Conservation (phyloP, 805 yeast genomes). For the Ogataea salicorniae region DNA sequence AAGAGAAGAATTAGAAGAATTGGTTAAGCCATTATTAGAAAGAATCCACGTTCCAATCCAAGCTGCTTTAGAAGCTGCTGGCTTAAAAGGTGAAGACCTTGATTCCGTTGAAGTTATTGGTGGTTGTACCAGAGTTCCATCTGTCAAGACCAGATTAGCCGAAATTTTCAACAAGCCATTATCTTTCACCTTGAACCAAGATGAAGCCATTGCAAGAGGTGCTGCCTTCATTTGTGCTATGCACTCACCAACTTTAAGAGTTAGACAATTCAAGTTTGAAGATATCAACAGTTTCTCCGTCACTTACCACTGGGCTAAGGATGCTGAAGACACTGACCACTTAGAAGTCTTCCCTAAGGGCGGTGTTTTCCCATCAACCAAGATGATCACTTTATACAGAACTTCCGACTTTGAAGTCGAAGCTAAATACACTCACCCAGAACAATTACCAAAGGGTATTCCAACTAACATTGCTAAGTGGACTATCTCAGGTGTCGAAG, state of each 20-base stretch:
- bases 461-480: constrained; percentile 71
- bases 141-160: constrained; percentile 74
- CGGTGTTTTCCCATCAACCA: constrained; percentile 89
- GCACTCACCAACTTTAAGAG: constrained; percentile 98
- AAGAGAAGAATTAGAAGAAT: constrained; percentile 91
- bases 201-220: constrained; percentile 98
- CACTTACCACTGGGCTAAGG: constrained; percentile 91
- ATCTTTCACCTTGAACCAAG: constrained; percentile 95
- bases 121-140: constrained; percentile 97
- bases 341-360: constrained; percentile 97
- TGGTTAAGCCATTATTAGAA: constrained; percentile 73
- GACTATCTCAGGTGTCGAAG: constrained; percentile 80
- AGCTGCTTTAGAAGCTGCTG: constrained; percentile 76
- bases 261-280: constrained; percentile 97
- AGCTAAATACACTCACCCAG: constrained; percentile 78
- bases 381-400: constrained; percentile 91
- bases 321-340: constrained; percentile 85
- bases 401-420: constrained; percentile 79
- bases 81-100: constrained; percentile 62
- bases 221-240: constrained; percentile 98
- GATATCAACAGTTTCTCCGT: constrained; percentile 90
- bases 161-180: constrained; percentile 80
- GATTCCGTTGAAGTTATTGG: constrained; percentile 95
- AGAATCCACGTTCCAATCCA: constrained; percentile 76
- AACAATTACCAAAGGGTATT: constrained; percentile 67